Percentiles rank a stretch among this genome's conserved stretches.
These are phyloP conservation scores for Beauveria scarabaeidicola DNA, from an alignment of 2,329 filamentous ascomycete species.

Conservation along the genomic window DNA sequence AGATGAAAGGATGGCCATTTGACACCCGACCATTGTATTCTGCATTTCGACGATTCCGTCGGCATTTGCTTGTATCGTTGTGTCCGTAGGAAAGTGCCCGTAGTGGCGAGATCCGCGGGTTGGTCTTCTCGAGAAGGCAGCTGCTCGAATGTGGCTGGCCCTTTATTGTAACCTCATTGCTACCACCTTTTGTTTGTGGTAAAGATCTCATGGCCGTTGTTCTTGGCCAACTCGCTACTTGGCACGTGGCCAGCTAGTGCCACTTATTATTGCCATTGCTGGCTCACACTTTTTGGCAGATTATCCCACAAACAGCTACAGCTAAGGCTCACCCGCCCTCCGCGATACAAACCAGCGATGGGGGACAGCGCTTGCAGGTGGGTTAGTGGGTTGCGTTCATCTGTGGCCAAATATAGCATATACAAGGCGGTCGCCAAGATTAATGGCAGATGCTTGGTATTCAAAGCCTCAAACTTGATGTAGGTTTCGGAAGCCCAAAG, in stretches of 20 bases:
- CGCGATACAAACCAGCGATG: too few relatives aligned
- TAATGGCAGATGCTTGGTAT: neutral
- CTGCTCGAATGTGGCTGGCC: neutral
- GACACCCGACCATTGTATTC: neutral
- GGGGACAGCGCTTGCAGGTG: neutral
- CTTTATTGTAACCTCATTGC: neutral
- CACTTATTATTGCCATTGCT: neutral
- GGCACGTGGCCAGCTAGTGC: neutral
- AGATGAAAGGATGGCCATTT: neutral
- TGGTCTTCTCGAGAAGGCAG: neutral
- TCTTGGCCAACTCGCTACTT: neutral
- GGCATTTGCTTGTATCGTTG: neutral
- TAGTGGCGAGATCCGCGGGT: neutral
- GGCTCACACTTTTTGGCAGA: neutral
- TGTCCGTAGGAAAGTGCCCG: neutral
- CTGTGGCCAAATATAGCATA: neutral
- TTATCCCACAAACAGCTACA: neutral
- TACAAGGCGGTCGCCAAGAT: neutral
- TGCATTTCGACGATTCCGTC: neutral
- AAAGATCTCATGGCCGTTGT: neutral
- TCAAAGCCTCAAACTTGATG: neutral
- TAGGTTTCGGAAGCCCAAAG: neutral
- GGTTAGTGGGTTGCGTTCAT: neutral
- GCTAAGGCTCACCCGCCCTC: too few relatives aligned
- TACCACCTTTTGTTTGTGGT: constrained; percentile 6